Evolutionary conservation across 441 rosid genomes (phyloP), one percentile per base, ranked within the genome.

Genomic region (Euphorbia celastroides): DNA sequence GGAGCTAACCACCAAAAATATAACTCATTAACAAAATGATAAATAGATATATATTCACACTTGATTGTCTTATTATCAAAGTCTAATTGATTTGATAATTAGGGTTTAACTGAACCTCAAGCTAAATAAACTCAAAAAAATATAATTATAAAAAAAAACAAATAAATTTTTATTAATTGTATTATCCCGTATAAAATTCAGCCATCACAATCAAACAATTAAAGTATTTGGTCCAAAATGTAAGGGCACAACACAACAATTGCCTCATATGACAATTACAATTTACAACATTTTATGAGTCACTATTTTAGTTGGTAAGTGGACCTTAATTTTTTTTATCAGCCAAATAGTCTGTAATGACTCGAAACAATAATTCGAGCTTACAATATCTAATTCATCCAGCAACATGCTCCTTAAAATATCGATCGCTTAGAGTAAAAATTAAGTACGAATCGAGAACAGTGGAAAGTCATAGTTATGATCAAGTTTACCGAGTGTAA

Each of bases 251-350:
- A 25, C 38, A 30, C 52, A 11, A 44, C 56, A 7, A 32, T 62
- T 61, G 72, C 56, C 55, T 67, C 60, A 22, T 67, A 62, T 44
- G 72, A 64, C 23, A 50, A 50, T 50, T 17, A 17, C n/a, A 44
- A 2, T 2, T 14, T 44, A 44, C 50, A 44, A 14, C 17, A 2
- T 12, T 51, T 32, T n/a, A 27, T 3, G 7, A 5, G 65, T 70
- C 72, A 8, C 23, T 2, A 36, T 52, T 41, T 3, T 42, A 38
- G 70, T 69, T 57, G 72, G 68, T 70, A 28, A 16, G 26, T 25
- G 73, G 69, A 19, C 72, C 77, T 67, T 57, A 42, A 41, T 20
- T n/a, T 0, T 67, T 52, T 42, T 7, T 13, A 26, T 32, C 17
- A 0, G 27, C 1, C 52, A n/a, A 34, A 34, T 4, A 34, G 9